phyloP scores from a whole-genome alignment of 108 stramenopile genomes.

The Nitzschia palea region DNA sequence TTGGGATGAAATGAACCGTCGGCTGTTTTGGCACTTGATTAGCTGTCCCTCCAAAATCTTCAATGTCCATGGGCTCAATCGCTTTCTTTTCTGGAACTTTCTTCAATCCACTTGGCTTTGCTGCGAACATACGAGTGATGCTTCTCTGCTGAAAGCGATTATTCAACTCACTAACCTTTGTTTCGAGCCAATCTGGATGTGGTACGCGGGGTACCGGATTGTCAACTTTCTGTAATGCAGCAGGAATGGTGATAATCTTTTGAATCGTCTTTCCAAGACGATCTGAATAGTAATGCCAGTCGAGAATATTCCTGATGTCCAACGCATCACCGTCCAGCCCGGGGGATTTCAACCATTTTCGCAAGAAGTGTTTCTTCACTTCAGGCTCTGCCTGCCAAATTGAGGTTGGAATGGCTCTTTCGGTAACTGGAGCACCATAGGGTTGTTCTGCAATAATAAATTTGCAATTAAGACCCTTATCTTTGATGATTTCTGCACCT shows the following conservation, averaged over 20 bases:
- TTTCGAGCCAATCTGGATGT: conserved; percentile 95
- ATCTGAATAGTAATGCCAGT: conserved; percentile 98
- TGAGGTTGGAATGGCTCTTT: conserved; percentile 94
- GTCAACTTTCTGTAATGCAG: conserved; percentile 91
- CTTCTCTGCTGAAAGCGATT: conserved; percentile 87
- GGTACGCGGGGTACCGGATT: conserved; percentile 95
- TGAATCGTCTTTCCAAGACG: conserved; percentile 96
- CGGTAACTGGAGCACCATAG: conserved; percentile 95
- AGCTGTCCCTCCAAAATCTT: conserved; percentile 60
- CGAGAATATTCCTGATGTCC: conserved; percentile 92
- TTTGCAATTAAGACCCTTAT: conserved; percentile 97
- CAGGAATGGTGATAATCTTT: conserved; percentile 99
- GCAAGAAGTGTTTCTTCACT: conserved; percentile 85
- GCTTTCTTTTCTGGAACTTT: background rate
- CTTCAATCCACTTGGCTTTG: conserved; percentile 14
- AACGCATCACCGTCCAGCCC: conserved; percentile 85
- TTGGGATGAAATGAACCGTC: conserved; percentile 58
- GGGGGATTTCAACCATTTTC: conserved; percentile 92
- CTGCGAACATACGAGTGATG: conserved; percentile 76
- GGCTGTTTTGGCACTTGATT: conserved; percentile 55
- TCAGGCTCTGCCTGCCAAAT: conserved; percentile 94
- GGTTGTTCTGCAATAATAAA: conserved; percentile 96
- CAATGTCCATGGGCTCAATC: conserved; percentile 60
- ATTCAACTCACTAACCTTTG: conserved; percentile 82
- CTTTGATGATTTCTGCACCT: conserved; percentile 97